A percentile compares a stretch with the other conserved stretches of the same genome.
These are phyloP conservation scores for Vitis hybrid DNA, from an alignment of 177 flowering plant genomes.

Conservation along the genomic window DNA sequence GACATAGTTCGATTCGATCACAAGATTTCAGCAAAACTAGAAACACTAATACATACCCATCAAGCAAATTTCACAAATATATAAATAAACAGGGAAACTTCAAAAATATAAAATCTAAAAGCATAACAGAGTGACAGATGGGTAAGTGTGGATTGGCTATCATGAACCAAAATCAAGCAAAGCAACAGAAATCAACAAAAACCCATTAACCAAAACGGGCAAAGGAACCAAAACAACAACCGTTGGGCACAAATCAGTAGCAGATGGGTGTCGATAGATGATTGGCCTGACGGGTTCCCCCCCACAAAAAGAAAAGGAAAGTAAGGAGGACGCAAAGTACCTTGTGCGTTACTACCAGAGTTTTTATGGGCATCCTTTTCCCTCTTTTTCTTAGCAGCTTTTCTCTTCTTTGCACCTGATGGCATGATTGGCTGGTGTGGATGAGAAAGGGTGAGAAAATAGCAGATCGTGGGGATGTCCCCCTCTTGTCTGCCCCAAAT, in stretches of 20 bases:
- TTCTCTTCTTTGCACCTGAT: slow-evolving; percentile 59
- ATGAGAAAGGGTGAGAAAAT: background rate
- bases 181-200: background rate
- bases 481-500: background rate
- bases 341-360: slow-evolving; percentile 10
- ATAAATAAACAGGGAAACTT: background rate
- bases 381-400: slow-evolving; percentile 67
- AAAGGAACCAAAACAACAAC: background rate
- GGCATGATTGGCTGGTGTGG: slow-evolving; percentile 47
- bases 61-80: background rate
- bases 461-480: slow-evolving; percentile 3
- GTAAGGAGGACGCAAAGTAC: slow-evolving; percentile 3
- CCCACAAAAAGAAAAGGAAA: background rate
- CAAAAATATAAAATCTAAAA: background rate
- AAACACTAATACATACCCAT: slow-evolving; percentile 10
- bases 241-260: background rate
- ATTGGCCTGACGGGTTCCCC: background rate
- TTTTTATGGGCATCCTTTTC: slow-evolving; percentile 21
- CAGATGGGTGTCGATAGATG: background rate
- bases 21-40: slow-evolving; percentile 10
- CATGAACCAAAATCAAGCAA: background rate
- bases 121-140: background rate
- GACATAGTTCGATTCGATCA: slow-evolving; percentile 17
- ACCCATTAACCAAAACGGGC: background rate
- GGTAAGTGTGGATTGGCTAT: background rate